Evolutionary conservation across 2,329 filamentous ascomycete genomes (phyloP), one percentile per base, ranked within the genome.

Genomic region (Sclerotinia subarctica): DNA sequence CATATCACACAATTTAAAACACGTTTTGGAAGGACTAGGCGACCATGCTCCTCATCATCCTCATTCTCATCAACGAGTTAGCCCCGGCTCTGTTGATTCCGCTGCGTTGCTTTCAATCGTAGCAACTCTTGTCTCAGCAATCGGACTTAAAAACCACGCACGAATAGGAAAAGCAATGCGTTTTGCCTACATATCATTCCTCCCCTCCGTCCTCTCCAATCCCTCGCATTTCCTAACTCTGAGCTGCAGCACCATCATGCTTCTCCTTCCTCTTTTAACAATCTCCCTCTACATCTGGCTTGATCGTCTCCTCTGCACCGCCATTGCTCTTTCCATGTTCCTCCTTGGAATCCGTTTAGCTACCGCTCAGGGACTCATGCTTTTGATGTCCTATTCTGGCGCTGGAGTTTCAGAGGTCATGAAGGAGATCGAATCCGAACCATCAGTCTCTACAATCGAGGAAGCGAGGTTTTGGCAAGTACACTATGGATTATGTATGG

Each of bases 401-500:
- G 69, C 73, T 26, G 75, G 75, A 19, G 75, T 78, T 46, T 65
- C 66, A 38, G 88, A 90, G 29, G 89, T 97, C n/a, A 83, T 97
- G 74, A 86, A 87, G 67, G 93, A 96, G 78, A 94, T 99, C 64
- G 90, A 93, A 77, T 85, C 88, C 1, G 93, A 97, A 74, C 88
- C 91, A 1, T 85, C 86, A 67, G 88, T 98, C 35, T 85, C 86
- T 56, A 85, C 85, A 1, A 88, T 99, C 58, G 92, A 97, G 68
- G 94, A 97, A 76, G 94, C 94, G 1, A 89, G 93, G 77, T 97
- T 99, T 79, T 99, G 95, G 95, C 95, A 99, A 81, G 95, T 97
- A 19, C 95, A 99, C 79, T 97, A 98, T 78, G 94, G 94, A 1
- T 83, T 98, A 52, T 96, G 93, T 76, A 96, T 98, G 90, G 95